These are phyloP conservation scores for Wickerhamia fluorescens DNA, from an alignment of 805 yeast genomes.

Conservation along the genomic window DNA sequence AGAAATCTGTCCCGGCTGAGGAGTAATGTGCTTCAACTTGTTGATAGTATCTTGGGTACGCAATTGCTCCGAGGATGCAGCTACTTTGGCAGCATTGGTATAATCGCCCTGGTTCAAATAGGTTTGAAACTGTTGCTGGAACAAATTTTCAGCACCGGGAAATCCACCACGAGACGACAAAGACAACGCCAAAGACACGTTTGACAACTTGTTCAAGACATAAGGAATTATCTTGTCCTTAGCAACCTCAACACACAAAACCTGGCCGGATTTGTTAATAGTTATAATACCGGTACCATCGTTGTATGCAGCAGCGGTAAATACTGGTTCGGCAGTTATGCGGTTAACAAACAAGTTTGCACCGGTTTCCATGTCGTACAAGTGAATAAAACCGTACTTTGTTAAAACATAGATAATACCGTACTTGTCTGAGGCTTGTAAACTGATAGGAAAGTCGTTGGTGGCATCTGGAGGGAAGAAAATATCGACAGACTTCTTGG, in stretches of 20 bases:
- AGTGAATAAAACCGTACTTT: slow-evolving; percentile 92
- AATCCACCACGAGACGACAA: slow-evolving; percentile 93
- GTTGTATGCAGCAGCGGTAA: slow-evolving; percentile 74
- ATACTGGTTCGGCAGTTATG: slow-evolving; percentile 92
- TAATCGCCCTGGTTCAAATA: slow-evolving; percentile 81
- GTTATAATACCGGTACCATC: slow-evolving; percentile 80
- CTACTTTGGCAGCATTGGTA: slow-evolving; percentile 89
- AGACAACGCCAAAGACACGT: slow-evolving; percentile 78
- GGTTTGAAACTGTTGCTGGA: slow-evolving; percentile 85
- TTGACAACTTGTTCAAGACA: slow-evolving; percentile 76
- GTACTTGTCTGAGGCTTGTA: slow-evolving; percentile 76
- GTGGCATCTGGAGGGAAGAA: slow-evolving; percentile 96
- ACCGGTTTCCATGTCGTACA: slow-evolving; percentile 91
- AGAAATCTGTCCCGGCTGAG: slow-evolving; percentile 90
- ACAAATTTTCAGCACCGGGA: slow-evolving; percentile 93
- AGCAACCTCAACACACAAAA: slow-evolving; percentile 83
- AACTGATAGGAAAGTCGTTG: slow-evolving; percentile 92
- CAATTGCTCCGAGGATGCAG: slow-evolving; percentile 88
- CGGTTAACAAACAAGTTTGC: slow-evolving; percentile 90
- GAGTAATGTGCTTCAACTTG: slow-evolving; percentile 82
- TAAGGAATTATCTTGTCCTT: slow-evolving; percentile 83
- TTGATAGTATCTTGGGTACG: slow-evolving; percentile 93
- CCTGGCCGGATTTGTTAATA: slow-evolving; percentile 93
- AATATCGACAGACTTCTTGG: slow-evolving; percentile 85
- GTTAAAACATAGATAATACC: slow-evolving; percentile 88